These are phyloP conservation scores for Erodium texanum DNA, from an alignment of 441 rosid genomes.

Conservation along the genomic window DNA sequence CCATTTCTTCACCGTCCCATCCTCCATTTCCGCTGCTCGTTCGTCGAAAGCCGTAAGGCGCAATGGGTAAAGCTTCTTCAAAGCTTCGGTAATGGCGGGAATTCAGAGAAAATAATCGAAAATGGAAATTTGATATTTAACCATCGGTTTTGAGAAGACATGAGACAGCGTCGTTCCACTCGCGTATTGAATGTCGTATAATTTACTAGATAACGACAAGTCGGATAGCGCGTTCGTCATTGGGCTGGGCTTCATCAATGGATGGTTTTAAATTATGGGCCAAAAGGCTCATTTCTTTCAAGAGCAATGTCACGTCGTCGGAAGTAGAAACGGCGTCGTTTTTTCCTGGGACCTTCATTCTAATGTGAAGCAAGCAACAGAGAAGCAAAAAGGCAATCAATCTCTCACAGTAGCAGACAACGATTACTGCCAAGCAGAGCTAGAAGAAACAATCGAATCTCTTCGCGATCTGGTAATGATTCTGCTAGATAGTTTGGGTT, in stretches of 20 bases:
- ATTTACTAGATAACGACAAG: too few relatives aligned
- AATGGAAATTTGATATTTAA: background rate
- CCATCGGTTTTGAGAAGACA: background rate
- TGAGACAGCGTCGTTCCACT: background rate
- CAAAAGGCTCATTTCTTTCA: background rate
- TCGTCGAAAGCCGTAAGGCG: too few relatives aligned
- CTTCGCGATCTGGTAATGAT: too few relatives aligned
- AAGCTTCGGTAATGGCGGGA: constrained; percentile 3
- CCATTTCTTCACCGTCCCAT: constrained; percentile 48
- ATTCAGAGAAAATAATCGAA: background rate
- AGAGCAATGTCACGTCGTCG: background rate
- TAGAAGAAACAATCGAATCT: background rate
- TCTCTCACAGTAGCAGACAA: background rate
- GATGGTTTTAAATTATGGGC: background rate
- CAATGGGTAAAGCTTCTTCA: too few relatives aligned
- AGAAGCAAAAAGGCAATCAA: background rate
- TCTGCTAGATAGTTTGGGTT: too few relatives aligned
- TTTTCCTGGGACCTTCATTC: background rate
- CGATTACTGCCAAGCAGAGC: background rate
- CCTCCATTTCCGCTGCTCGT: constrained; percentile 24
- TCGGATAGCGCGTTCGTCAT: background rate
- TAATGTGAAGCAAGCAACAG: background rate
- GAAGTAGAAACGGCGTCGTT: background rate
- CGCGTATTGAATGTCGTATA: background rate
- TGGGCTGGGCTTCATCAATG: background rate